These are phyloP conservation scores for Podaxis sp. DNA, from an alignment of 768 basidiomycete species.

Conservation along the genomic window DNA sequence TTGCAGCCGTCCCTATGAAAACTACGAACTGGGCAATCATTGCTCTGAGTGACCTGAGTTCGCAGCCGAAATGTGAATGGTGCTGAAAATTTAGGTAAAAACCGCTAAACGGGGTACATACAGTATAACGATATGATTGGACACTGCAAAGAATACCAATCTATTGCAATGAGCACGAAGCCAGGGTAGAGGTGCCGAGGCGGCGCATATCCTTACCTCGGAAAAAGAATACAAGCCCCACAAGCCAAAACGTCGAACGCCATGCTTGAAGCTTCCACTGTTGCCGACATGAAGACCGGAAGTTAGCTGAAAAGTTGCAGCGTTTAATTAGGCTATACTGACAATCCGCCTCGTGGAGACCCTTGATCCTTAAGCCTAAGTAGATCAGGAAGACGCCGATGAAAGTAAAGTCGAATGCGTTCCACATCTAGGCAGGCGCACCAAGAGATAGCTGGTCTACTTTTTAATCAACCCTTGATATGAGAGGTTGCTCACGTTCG, in stretches of 20 bases:
- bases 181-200: background rate
- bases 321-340: conserved; percentile 21
- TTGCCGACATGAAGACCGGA: conserved; percentile 2
- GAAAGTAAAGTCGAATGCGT: conserved; percentile 82
- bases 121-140: conserved; percentile 79
- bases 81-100: background rate
- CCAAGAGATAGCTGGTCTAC: conserved; percentile 1
- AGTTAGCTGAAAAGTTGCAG: background rate
- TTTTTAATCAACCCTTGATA: background rate
- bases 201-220: conserved; percentile 47
- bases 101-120: conserved; percentile 31
- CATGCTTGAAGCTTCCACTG: conserved; percentile 53
- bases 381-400: conserved; percentile 70
- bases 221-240: conserved; percentile 83
- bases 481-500: conserved; percentile 52
- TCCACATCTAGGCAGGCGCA: conserved; percentile 69
- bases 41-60: conserved; percentile 66
- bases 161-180: conserved; percentile 31
- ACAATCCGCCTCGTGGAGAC: conserved; percentile 57
- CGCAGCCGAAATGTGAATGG: background rate
- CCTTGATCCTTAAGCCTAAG: conserved; percentile 61
- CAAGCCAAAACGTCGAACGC: conserved; percentile 86
- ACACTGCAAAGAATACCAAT: conserved; percentile 78
- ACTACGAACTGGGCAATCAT: conserved; percentile 82
- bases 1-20: conserved; percentile 74